phyloP scores from a whole-genome alignment of 23 red algal species.

The Gracilaria vermiculophylla region DNA sequence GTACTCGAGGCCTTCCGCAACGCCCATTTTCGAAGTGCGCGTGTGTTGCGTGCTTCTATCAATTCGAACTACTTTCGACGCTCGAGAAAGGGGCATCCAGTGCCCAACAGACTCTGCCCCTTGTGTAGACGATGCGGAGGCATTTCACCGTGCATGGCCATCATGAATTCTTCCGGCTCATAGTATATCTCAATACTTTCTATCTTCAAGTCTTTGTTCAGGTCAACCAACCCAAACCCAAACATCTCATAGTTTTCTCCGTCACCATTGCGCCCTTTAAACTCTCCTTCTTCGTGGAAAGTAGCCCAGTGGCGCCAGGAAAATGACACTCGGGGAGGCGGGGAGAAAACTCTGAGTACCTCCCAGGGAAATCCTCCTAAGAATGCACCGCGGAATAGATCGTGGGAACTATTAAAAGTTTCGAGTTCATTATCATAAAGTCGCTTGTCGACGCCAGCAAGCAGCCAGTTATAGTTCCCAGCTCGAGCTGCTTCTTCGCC shows the following conservation, averaged over 20 bases:
- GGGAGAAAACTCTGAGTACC: constrained; percentile 60
- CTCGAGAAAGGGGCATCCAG: constrained; percentile 44
- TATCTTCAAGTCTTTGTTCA: constrained; percentile 45
- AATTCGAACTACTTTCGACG: background rate
- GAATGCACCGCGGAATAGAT: constrained; percentile 56
- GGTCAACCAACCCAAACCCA: constrained; percentile 56
- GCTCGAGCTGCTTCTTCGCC: constrained; percentile 26
- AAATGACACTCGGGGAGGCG: constrained; percentile 62
- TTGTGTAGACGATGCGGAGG: background rate
- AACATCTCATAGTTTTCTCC: constrained; percentile 57
- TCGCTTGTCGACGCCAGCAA: constrained; percentile 36
- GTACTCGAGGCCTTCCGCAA: background rate
- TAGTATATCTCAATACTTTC: constrained; percentile 66
- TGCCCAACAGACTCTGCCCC: constrained; percentile 26
- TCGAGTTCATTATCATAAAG: constrained; percentile 56
- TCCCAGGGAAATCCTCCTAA: constrained; percentile 69
- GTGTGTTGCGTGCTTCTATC: background rate
- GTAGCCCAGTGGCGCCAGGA: constrained; percentile 73
- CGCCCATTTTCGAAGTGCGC: background rate
- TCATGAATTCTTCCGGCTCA: constrained; percentile 64
- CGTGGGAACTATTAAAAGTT: constrained; percentile 43
- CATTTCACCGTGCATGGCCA: constrained; percentile 42
- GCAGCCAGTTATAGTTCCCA: constrained; percentile 76
- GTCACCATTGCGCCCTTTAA: constrained; percentile 32
- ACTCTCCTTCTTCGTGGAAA: constrained; percentile 50